phyloP scores from a whole-genome alignment of 2,329 filamentous ascomycete species.

The Teratosphaeria pseudoeucalypti region DNA sequence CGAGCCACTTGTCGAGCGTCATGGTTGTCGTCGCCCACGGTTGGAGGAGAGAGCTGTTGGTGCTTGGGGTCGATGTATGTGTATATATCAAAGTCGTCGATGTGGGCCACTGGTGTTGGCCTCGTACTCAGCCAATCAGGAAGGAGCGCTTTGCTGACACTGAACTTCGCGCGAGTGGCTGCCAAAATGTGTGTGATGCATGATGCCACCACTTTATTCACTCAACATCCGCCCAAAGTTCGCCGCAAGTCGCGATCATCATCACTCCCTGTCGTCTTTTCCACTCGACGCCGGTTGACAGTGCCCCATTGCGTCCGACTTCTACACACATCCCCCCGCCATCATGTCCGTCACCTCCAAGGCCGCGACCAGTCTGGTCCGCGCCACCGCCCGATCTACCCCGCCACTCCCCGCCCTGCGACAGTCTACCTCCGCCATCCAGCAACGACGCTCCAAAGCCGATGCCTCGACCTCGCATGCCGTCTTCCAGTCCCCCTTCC shows the following conservation, averaged over 20 bases:
- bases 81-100: background rate
- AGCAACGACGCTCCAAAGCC: conserved; percentile 32
- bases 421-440: conserved; percentile 31
- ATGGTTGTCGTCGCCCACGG: background rate
- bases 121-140: background rate
- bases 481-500: conserved; percentile 47
- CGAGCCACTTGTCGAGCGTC: background rate
- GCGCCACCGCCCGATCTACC: conserved; percentile 29
- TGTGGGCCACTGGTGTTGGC: background rate
- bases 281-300: background rate
- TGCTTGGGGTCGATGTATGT: background rate
- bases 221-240: background rate
- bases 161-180: background rate
- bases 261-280: conserved; percentile 1
- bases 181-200: background rate
- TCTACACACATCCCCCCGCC: conserved; percentile 19
- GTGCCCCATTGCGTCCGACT: conserved; percentile 1
- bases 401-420: conserved; percentile 34
- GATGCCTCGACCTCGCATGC: conserved; percentile 29
- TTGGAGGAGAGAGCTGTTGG: background rate
- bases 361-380: conserved; percentile 36
- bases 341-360: conserved; percentile 41
- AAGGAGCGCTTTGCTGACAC: background rate
- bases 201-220: background rate
- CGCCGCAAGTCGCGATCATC: background rate